Percentiles rank a stretch among this genome's conserved stretches.
Evolutionary conservation across 1,284 basidiomycete species (phyloP).

Genomic region (Boletus sp.): DNA sequence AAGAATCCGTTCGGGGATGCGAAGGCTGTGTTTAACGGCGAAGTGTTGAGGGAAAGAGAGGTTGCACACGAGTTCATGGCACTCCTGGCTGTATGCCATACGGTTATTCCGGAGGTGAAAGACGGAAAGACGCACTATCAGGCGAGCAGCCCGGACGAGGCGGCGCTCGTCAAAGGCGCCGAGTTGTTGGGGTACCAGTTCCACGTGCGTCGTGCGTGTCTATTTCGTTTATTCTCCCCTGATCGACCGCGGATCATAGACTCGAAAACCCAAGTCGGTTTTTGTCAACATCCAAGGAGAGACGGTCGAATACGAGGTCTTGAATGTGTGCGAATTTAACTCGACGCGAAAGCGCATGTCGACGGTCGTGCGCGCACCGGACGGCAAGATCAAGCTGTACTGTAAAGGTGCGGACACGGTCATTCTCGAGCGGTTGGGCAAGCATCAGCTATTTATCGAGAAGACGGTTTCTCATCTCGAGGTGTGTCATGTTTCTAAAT

Average conservation of each 20-base stretch:
- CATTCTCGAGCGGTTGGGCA: constrained; percentile 82
- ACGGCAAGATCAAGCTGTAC: constrained; percentile 91
- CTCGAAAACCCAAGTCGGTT: constrained; percentile 92
- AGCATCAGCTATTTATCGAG: constrained; percentile 83
- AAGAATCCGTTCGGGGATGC: constrained; percentile 24
- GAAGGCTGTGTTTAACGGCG: background rate
- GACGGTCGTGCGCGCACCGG: constrained; percentile 82
- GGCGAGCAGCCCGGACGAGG: constrained; percentile 97
- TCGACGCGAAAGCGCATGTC: constrained; percentile 98
- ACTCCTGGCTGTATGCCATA: constrained; percentile 94
- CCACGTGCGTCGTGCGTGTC: constrained; percentile 55
- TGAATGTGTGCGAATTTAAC: constrained; percentile 99
- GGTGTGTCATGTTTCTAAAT: constrained; percentile 38
- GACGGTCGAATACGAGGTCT: constrained; percentile 80
- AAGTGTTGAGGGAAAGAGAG: constrained; percentile 42
- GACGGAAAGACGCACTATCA: constrained; percentile 88
- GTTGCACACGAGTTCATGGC: constrained; percentile 85
- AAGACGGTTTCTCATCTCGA: constrained; percentile 89
- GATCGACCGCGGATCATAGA: constrained; percentile 43
- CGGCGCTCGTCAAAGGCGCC: constrained; percentile 92
- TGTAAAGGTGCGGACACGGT: constrained; percentile 99
- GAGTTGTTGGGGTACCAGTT: constrained; percentile 93
- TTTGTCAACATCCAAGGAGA: constrained; percentile 80
- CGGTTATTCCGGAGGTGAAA: constrained; percentile 93
- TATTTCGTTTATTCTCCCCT: constrained; percentile 27